Evolutionary conservation across 106 monocot genomes (phyloP).

Genomic region (Platanthera guangdongensis): DNA sequence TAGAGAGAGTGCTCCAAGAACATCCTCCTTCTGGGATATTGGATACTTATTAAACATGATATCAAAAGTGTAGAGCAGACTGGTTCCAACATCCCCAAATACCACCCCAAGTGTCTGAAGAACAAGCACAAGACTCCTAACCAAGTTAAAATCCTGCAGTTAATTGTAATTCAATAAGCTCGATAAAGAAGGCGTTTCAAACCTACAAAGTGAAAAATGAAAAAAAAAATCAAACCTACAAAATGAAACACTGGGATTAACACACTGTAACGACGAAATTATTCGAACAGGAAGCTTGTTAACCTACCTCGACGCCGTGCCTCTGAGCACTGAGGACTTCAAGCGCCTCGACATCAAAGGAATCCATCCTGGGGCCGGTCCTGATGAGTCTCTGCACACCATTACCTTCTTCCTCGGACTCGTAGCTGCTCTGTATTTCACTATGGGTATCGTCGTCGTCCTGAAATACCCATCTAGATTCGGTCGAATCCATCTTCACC

Average conservation of each 20-base stretch:
- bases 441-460: constrained; percentile 35
- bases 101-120: constrained; percentile 97
- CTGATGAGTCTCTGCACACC: constrained; percentile 55
- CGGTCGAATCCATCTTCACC: constrained; percentile 72
- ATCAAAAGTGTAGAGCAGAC: constrained; percentile 89
- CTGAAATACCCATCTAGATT: constrained; percentile 67
- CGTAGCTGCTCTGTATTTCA: constrained; percentile 15
- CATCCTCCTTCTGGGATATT: constrained; percentile 55
- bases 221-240: neutral
- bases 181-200: neutral
- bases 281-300: neutral
- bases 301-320: constrained; percentile 42
- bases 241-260: too few species aligned
- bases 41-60: constrained; percentile 79
- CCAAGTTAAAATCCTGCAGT: constrained; percentile 66
- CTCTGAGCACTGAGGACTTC: constrained; percentile 66
- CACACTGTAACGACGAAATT: neutral
- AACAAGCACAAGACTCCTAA: constrained; percentile 45
- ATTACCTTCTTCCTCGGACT: constrained; percentile 33
- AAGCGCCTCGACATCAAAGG: constrained; percentile 93
- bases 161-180: constrained; percentile 10
- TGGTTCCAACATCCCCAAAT: constrained; percentile 92
- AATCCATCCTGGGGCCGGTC: constrained; percentile 85
- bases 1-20: constrained; percentile 91
- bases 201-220: neutral